Percentiles rank a stretch among this genome's conserved stretches.
These are phyloP conservation scores for Conticribra guillardii DNA, from an alignment of 108 stramenopile species.

Conservation along the genomic window DNA sequence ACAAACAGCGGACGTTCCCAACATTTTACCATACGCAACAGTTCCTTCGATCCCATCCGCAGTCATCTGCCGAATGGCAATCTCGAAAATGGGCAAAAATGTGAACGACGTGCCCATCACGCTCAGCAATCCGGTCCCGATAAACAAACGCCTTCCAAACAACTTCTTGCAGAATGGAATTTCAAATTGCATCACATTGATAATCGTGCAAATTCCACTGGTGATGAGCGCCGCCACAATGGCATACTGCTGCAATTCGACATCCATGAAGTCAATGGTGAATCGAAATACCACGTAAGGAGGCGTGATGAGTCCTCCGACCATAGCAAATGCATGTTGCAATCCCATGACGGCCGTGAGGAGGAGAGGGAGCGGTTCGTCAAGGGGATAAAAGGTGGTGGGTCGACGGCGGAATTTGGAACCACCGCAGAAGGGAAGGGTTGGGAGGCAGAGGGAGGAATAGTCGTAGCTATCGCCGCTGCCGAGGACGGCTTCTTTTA, in stretches of 20 bases:
- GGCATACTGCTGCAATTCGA: constrained; percentile 66
- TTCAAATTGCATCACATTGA: constrained; percentile 63
- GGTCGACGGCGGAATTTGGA: constrained; percentile 4
- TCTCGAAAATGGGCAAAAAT: constrained; percentile 82
- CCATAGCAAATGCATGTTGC: constrained; percentile 85
- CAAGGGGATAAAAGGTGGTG: constrained; percentile 23
- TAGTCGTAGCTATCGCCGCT: constrained; percentile 66
- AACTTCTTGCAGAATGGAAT: constrained; percentile 65
- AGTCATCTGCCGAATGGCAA: constrained; percentile 70
- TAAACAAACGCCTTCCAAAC: constrained; percentile 46
- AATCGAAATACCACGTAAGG: constrained; percentile 66
- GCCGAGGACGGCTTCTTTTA: constrained; percentile 54
- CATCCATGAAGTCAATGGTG: constrained; percentile 56
- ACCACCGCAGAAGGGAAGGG: constrained; percentile 45
- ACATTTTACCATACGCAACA: constrained; percentile 77
- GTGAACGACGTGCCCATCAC: constrained; percentile 86
- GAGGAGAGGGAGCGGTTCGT: constrained; percentile 62
- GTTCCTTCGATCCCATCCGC: constrained; percentile 55
- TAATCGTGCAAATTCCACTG: constrained; percentile 67
- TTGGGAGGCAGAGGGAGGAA: constrained; percentile 59
- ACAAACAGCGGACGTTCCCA: constrained; percentile 77
- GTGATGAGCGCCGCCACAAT: constrained; percentile 74
- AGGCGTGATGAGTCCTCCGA: constrained; percentile 73
- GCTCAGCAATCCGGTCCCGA: constrained; percentile 76
- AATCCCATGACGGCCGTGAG: constrained; percentile 62